Conservation (phyloP, 2,329 filamentous ascomycete genomes). For the Aureobasidium musti region DNA sequence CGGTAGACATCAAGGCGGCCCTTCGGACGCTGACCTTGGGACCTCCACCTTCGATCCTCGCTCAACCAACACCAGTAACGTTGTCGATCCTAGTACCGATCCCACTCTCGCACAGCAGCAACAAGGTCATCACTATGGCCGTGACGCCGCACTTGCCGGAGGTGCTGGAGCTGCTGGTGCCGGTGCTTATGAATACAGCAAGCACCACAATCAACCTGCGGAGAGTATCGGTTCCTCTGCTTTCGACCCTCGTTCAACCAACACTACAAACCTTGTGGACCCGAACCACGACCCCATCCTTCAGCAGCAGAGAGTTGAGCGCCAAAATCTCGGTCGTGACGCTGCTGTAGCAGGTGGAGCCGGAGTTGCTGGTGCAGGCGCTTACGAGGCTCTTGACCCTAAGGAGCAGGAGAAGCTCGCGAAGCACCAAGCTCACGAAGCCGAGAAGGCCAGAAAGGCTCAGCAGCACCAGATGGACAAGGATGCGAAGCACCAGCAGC, state of each 20-base stretch:
- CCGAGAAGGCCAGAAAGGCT: conserved; percentile 37
- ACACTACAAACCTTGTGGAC: conserved; percentile 35
- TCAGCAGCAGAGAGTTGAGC: conserved; percentile 27
- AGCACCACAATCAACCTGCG: conserved; percentile 31
- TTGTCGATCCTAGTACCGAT: conserved; percentile 33
- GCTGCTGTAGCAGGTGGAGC: conserved; percentile 37
- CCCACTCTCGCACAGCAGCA: conserved; percentile 8
- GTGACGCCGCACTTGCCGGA: conserved; percentile 40
- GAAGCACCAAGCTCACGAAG: conserved; percentile 33
- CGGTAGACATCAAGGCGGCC: conserved; percentile 35
- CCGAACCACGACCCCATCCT: conserved; percentile 30
- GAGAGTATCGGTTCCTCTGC: conserved; percentile 33
- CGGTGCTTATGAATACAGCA: conserved; percentile 34
- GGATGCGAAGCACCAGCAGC: conserved; percentile 36
- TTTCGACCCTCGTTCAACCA: conserved; percentile 36
- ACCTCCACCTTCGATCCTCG: conserved; percentile 38
- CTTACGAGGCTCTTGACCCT: conserved; percentile 36
- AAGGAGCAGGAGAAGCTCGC: conserved; percentile 39
- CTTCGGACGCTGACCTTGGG: conserved; percentile 30
- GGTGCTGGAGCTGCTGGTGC: conserved; percentile 40
- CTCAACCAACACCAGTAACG: conserved; percentile 36
- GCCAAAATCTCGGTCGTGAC: conserved; percentile 36
- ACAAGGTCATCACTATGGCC: conserved; percentile 38
- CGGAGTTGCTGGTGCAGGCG: conserved; percentile 35
- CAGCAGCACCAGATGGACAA: conserved; percentile 31